Evolutionary conservation across 1,139 yeast species (phyloP), one percentile per base, ranked within the genome.

Genomic region (Nakaseomyces nivariensis): DNA sequence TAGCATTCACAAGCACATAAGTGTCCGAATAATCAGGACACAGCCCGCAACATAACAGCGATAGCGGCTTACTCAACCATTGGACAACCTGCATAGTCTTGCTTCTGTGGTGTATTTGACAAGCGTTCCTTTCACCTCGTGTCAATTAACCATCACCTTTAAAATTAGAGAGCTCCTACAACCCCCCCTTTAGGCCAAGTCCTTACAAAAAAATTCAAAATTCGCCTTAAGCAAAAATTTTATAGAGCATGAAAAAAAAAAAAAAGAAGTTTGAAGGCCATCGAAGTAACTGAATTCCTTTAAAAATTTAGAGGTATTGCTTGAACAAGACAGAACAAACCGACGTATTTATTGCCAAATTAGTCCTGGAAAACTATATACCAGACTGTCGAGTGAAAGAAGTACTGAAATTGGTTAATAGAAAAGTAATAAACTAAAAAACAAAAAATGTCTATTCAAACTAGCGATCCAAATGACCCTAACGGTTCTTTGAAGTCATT

Each of bases 401-500:
- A 29, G 31, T 6, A 29, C 6, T 6, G 9, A 29, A 29, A 2
- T 29, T 29, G 31, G 31, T 7, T 29, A 1, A 29, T 3, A 7
- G 9, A 6, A 29, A 29, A 29, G 31, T 7, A 29, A 29, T 29
- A 33, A 33, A 33, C 7, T 9, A 33, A 33, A 10, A 33, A 33
- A 33, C 3, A 10, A 17, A 22, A 37, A 9, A 59, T 68, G 77
- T 74, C 78, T 11, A 74, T 75, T 52, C 70, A 72, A 55, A 73
- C 77, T 36, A 64, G 64, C 47, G 67, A 70, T 54, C 63, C 66
- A 37, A 63, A 69, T 52, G 77, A 75, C 53, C 80, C 75, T 57
- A 49, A 59, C 9, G 64, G 59, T 36, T 61, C 64, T n/a, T 59
- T 76, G 54, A 73, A 72, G 54, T 82, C 84, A 13, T 72, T 85